Evolutionary conservation across 2,329 filamentous ascomycete species (phyloP), one percentile per base, ranked within the genome.

Genomic region (Penicillium digitatum): DNA sequence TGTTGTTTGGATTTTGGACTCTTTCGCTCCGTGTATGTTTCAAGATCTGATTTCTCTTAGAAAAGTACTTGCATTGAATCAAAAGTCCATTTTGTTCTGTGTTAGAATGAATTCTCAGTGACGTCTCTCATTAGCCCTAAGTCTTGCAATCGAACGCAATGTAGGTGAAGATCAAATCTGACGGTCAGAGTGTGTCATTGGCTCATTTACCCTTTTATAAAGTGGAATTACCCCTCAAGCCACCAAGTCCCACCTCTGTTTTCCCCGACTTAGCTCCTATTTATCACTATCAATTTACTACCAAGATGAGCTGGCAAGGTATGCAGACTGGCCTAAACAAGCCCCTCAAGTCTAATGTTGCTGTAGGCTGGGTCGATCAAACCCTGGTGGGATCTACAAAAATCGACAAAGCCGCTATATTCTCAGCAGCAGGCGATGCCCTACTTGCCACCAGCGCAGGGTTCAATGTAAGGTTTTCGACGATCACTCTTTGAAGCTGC

Each of bases 1-100:
- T 55, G 43, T 56, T 52, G 37, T 45, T 52, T 56, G 31, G 12
- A 48, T 53, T 45, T 52, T 56, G 31, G 12, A 48, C 52, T 42
- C 22, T 47, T 47, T 32, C 6, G 29, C 37, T 18, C 9, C 29
- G 18, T 49, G n/a, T 20, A 35, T n/a, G 16, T 16, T 31, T 22
- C 14, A 29, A 29, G 18, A 37, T 39, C 2, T 29, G 18, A 35
- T 42, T 20, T 10, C 1, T 49, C 35, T 24, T 32, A 29, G 18
- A 43, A 18, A 35, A 22, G 29, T 6, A 35, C 37, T 9, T 18
- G 11, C 16, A 43, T 44, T 50, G 18, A 34, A 50, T 27, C 5
- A 45, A 45, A 45, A 45, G 43, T 45, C 43, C 9, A 45, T 32
- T n/a, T n/a, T 16, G 11, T 45, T 14, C 32, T 45, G 8, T 24